A percentile compares a stretch with the other conserved stretches of the same genome.
Evolutionary conservation across 2,329 filamentous ascomycete species (phyloP).

Genomic region (Paraconiothyrium brasiliense): DNA sequence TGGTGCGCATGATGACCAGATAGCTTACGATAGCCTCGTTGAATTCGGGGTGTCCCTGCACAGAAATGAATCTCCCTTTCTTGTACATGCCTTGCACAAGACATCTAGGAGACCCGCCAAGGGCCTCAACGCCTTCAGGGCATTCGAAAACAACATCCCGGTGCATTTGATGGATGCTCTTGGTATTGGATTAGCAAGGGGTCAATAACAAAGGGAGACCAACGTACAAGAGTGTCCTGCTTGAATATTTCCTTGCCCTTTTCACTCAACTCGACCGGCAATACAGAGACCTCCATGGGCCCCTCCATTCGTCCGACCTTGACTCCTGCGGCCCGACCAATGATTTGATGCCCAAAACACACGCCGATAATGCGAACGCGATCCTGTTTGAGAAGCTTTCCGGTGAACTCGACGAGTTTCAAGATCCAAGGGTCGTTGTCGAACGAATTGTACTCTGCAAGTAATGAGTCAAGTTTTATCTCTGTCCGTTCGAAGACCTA

Average conservation of each 20-base stretch:
- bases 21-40: constrained; percentile 75
- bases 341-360: constrained; percentile 89
- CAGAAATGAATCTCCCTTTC: constrained; percentile 72
- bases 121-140: constrained; percentile 67
- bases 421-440: constrained; percentile 80
- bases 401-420: constrained; percentile 74
- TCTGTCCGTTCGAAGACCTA: constrained; percentile 42
- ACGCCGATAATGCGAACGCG: constrained; percentile 78
- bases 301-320: constrained; percentile 71
- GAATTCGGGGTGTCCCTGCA: constrained; percentile 91
- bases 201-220: background rate
- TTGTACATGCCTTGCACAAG: constrained; percentile 82
- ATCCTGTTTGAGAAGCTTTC: constrained; percentile 66
- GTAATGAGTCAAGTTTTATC: constrained; percentile 22
- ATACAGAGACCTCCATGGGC: constrained; percentile 86
- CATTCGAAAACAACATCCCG: constrained; percentile 75
- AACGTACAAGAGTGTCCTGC: constrained; percentile 66
- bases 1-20: constrained; percentile 71
- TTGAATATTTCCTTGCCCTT: constrained; percentile 78
- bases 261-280: constrained; percentile 71
- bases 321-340: constrained; percentile 75
- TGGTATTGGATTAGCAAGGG: constrained; percentile 15
- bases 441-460: constrained; percentile 74
- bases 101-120: constrained; percentile 74
- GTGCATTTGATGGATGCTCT: constrained; percentile 87